Evolutionary conservation across 2,329 filamentous ascomycete genomes (phyloP).

Genomic region (Colletotrichum neosansevieriae): DNA sequence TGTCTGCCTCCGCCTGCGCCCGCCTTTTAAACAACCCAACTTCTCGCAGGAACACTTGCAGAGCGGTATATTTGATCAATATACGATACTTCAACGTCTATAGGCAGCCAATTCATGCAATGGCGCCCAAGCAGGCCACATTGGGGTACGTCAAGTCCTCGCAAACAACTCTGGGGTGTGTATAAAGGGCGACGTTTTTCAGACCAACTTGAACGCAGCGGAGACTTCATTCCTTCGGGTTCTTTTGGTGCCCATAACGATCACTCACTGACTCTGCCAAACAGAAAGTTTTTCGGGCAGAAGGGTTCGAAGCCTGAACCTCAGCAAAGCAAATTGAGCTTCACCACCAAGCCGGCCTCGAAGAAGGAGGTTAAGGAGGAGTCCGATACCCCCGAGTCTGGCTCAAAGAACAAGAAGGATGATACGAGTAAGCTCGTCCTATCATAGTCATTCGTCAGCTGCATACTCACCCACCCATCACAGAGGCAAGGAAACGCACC

Average conservation of each 20-base stretch:
- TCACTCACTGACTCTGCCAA: conserved; percentile 19
- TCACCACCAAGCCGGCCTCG: conserved; percentile 68
- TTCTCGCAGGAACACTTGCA: conserved; percentile 16
- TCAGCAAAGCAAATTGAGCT: conserved; percentile 84
- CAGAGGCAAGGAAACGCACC: conserved; percentile 62
- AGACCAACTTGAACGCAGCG: neutral
- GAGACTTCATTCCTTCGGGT: neutral
- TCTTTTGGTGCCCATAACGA: neutral
- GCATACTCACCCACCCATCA: neutral
- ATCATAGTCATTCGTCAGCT: neutral
- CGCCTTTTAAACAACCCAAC: conserved; percentile 28
- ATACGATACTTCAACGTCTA: conserved; percentile 10
- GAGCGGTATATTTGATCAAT: conserved; percentile 9
- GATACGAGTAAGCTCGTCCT: conserved; percentile 36
- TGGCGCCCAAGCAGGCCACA: conserved; percentile 80
- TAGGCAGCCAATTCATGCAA: conserved; percentile 43
- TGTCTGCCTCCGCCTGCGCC: conserved; percentile 26
- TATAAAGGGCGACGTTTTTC: conserved; percentile 41
- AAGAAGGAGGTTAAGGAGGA: conserved; percentile 50
- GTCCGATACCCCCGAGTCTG: conserved; percentile 45
- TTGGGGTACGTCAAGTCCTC: conserved; percentile 86
- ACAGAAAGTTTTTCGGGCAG: conserved; percentile 87
- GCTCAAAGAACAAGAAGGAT: conserved; percentile 54
- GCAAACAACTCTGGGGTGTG: conserved; percentile 81
- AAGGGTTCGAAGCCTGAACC: conserved; percentile 68